These are phyloP conservation scores for Penicillium hordei DNA, from an alignment of 2,329 filamentous ascomycete species.

Conservation along the genomic window DNA sequence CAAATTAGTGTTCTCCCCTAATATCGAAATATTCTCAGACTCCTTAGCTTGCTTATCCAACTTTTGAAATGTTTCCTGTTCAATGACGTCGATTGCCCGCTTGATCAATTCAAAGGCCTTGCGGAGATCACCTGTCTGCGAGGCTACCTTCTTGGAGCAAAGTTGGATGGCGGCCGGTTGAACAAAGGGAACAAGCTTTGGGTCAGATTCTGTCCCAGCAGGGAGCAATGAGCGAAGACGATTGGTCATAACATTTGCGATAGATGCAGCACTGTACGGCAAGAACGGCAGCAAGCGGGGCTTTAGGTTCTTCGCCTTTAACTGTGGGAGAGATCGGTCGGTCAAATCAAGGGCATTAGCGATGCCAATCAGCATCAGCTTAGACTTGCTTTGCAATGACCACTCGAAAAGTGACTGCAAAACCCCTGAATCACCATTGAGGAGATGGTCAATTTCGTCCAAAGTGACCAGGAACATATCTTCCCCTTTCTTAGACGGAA, in stretches of 20 bases:
- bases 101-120: constrained; percentile 95
- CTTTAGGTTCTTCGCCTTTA: constrained; percentile 90
- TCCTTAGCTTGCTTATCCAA: constrained; percentile 62
- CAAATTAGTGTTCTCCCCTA: constrained; percentile 79
- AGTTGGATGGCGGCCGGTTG: constrained; percentile 92
- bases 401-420: constrained; percentile 95
- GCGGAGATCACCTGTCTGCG: constrained; percentile 88
- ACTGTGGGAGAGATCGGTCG: constrained; percentile 86
- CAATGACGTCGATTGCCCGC: constrained; percentile 82
- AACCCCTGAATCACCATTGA: constrained; percentile 83
- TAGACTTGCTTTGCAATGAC: constrained; percentile 79
- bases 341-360: constrained; percentile 95
- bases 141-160: constrained; percentile 90
- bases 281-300: constrained; percentile 87
- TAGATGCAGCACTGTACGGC: constrained; percentile 84
- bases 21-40: constrained; percentile 64
- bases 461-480: constrained; percentile 77
- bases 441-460: constrained; percentile 92
- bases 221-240: constrained; percentile 76
- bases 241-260: constrained; percentile 80
- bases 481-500: constrained; percentile 57
- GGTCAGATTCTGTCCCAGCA: constrained; percentile 38
- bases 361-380: constrained; percentile 82
- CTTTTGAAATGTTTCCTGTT: constrained; percentile 75
- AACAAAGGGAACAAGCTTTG: constrained; percentile 76